Evolutionary conservation across 2,329 filamentous ascomycete species (phyloP), one percentile per base, ranked within the genome.

Genomic region (Sporothrix curviconia): DNA sequence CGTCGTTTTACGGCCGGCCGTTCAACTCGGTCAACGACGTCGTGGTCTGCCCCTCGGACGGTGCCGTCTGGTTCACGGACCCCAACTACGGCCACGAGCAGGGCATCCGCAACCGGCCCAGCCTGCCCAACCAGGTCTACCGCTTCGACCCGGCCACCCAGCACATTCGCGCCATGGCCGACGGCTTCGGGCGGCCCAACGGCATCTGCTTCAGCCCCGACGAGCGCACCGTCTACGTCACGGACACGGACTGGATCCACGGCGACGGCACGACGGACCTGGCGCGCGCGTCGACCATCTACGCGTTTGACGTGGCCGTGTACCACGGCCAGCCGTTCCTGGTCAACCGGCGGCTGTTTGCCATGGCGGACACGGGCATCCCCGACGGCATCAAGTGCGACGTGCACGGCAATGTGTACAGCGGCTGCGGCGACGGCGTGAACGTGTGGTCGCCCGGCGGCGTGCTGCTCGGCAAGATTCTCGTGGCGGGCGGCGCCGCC

Each of bases 61-160:
- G 73, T 0, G 64, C 65, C 0, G 61, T 79, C 15, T 80, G 76
- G 76, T 79, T 80, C 61, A 78, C 76, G 0, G 78, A 80, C 62
- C 71, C 74, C 0, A 66, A 65, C 32, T 71, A 74, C 57, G 77
- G 76, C 3, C 70, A 72, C 56, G 72, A 77, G 59, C 69, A 72
- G 58, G 73, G 73, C 12, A 75, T 79, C 49, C 70, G 78, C 70
- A 68, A 1, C 60, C 61, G 39, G 77, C 77, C 4, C 67, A 69
- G 60, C n/a, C 60, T 80, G 19, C 78, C 77, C 9, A 71, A 69
- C 59, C 75, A 76, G 40, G 73, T 80, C 1, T 81, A 80, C 63
- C 69, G 76, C 34, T 78, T 72, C 58, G 70, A 75, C 30, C 71
- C 72, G 0, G 58, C 62, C 0, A 72, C 67, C 1, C 70, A 71